These are phyloP conservation scores for Fusarium ambrosium DNA, from an alignment of 2,329 filamentous ascomycete genomes.

Conservation along the genomic window DNA sequence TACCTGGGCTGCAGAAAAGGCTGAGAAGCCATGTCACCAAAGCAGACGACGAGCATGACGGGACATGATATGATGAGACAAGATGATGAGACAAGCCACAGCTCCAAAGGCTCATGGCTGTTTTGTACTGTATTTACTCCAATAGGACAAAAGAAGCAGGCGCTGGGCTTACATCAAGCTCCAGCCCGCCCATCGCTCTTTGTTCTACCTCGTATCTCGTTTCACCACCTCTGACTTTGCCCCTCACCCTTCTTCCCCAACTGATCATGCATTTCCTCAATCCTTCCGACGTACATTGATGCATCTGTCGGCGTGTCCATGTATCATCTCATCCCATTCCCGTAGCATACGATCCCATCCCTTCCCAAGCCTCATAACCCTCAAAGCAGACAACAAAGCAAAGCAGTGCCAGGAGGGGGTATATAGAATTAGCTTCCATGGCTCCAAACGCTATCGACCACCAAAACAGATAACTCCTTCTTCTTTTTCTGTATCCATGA, in stretches of 20 bases:
- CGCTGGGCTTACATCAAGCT: conserved; percentile 34
- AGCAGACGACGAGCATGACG: background rate
- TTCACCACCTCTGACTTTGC: conserved; percentile 5
- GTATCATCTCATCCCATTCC: conserved; percentile 14
- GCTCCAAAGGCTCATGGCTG: background rate
- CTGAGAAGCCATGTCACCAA: conserved; percentile 20
- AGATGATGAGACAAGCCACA: conserved; percentile 18
- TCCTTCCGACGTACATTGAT: conserved; percentile 33
- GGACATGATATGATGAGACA: conserved; percentile 21
- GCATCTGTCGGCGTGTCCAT: conserved; percentile 10
- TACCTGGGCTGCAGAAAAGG: conserved; percentile 5
- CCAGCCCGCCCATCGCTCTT: conserved; percentile 18
- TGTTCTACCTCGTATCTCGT: conserved; percentile 22
- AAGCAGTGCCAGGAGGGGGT: conserved; percentile 46
- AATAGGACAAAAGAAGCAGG: background rate
- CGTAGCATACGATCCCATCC: background rate
- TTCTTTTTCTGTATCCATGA: conserved; percentile 35
- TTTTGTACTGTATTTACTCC: conserved; percentile 9
- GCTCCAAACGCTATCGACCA: conserved; percentile 41
- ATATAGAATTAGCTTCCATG: conserved; percentile 48
- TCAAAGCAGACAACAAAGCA: conserved; percentile 31
- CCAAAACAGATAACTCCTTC: conserved; percentile 42
- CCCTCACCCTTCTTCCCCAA: conserved; percentile 13
- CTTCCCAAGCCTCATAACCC: conserved; percentile 29
- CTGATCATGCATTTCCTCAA: conserved; percentile 13